Percentiles rank a stretch among this genome's conserved stretches.
Evolutionary conservation across 106 monocot species (phyloP).

Genomic region (Agapanthus africanus): DNA sequence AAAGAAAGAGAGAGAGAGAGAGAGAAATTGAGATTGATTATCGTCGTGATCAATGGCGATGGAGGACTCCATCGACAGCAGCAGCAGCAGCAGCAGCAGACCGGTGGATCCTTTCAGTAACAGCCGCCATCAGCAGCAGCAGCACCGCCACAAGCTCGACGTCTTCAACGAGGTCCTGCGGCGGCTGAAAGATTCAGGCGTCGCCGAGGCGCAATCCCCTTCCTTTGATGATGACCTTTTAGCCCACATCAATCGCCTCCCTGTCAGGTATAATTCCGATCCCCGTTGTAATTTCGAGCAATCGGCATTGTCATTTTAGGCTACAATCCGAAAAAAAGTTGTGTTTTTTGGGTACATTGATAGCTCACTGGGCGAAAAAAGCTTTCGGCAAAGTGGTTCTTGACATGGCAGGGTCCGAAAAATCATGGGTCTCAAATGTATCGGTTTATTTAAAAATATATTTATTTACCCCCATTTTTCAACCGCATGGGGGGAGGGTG

Average conservation of each 20-base stretch:
- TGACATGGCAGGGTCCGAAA: no score
- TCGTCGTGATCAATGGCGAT: conserved; percentile 25
- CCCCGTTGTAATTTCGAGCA: no score
- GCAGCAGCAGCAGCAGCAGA: conserved; percentile 55
- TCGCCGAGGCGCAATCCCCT: conserved; percentile 21
- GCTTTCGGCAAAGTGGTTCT: no score
- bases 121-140: conserved; percentile 8
- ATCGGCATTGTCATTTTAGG: no score
- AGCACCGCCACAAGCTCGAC: conserved; percentile 54
- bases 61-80: conserved; percentile 46
- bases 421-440: no score
- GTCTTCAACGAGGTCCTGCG: conserved; percentile 67
- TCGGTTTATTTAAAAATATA: no score
- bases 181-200: conserved; percentile 39
- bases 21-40: not conserved
- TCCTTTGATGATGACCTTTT: conserved; percentile 75
- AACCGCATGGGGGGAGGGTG: no score
- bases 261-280: conserved; percentile 72
- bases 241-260: conserved; percentile 86
- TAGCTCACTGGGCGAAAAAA: no score
- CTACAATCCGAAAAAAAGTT: no score
- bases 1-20: no score
- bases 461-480: no score
- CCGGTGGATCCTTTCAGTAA: conserved; percentile 10
- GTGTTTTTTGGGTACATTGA: no score